These are phyloP conservation scores for Acrodontium crateriforme DNA, from an alignment of 2,329 filamentous ascomycete genomes.

Conservation along the genomic window DNA sequence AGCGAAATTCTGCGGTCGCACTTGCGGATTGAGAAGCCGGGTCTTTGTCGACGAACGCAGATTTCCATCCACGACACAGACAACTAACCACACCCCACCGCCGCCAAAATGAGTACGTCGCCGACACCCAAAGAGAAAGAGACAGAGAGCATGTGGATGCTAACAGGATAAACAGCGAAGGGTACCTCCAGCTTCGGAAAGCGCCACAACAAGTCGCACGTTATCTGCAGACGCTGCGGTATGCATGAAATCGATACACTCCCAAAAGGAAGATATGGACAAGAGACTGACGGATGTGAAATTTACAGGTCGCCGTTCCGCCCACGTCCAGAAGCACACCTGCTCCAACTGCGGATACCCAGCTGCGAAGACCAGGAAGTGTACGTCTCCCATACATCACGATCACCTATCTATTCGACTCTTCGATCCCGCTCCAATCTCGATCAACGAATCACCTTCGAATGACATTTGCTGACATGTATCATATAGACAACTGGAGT, in stretches of 20 bases:
- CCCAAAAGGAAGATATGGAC: too few species aligned
- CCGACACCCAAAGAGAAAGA: background rate
- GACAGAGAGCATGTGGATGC: constrained; percentile 19
- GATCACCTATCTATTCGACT: constrained; percentile 4
- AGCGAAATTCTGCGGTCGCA: too few species aligned
- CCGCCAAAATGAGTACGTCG: constrained; percentile 19
- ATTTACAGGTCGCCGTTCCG: constrained; percentile 79
- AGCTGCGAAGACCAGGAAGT: constrained; percentile 93
- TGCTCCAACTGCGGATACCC: constrained; percentile 95
- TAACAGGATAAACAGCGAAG: constrained; percentile 46
- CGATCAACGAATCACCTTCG: background rate
- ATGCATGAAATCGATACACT: too few species aligned
- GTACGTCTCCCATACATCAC: constrained; percentile 72
- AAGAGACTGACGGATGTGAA: too few species aligned
- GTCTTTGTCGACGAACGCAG: too few species aligned
- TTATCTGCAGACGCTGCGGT: constrained; percentile 96
- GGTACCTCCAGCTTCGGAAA: constrained; percentile 60
- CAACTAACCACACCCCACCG: constrained; percentile 3
- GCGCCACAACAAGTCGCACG: constrained; percentile 98
- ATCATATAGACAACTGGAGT: constrained; percentile 79
- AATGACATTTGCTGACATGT: background rate
- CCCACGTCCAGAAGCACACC: constrained; percentile 99
- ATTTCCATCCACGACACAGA: too few species aligned
- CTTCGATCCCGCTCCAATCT: background rate
- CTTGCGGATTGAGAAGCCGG: too few species aligned